Evolutionary conservation across 139 green algal genomes (phyloP).

Genomic region (Tetradesmus obliquus): DNA sequence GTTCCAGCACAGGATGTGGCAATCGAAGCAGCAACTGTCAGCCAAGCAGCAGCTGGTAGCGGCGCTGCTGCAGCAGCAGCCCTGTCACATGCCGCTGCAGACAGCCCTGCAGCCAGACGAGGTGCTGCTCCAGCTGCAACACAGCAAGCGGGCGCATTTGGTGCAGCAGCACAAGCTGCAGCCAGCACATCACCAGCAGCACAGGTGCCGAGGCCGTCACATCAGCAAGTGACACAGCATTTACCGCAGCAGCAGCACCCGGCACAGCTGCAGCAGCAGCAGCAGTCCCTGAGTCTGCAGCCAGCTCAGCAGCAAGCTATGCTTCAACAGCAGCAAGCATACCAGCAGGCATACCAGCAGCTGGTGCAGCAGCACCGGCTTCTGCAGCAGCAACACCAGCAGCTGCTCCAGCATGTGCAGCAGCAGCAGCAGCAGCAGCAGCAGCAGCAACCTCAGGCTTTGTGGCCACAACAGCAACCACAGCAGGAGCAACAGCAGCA

Average conservation of each 20-base stretch:
- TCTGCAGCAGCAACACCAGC: neutral
- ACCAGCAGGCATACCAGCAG: neutral
- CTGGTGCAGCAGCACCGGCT: conserved; percentile 4
- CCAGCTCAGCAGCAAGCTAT: neutral
- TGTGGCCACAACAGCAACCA: neutral
- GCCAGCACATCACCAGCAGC: neutral
- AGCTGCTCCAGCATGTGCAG: neutral
- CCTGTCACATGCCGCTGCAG: neutral
- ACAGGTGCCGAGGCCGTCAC: neutral
- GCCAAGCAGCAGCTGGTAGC: neutral
- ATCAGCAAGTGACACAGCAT: neutral
- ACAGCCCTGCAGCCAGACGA: neutral
- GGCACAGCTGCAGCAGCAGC: neutral
- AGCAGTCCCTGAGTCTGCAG: neutral
- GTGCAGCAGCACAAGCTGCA: neutral
- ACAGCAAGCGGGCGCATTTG: neutral
- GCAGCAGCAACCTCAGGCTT: neutral
- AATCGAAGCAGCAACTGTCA: neutral
- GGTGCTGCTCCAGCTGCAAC: neutral
- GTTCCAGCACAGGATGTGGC: neutral
- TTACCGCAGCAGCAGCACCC: neutral
- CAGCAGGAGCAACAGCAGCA: neutral
- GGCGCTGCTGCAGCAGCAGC: neutral
- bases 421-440: conserved; percentile 20
- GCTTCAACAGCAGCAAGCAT: conserved; percentile 6